Evolutionary conservation across 768 basidiomycete genomes (phyloP).

Genomic region (Rhodotorula sphaerocarpa): DNA sequence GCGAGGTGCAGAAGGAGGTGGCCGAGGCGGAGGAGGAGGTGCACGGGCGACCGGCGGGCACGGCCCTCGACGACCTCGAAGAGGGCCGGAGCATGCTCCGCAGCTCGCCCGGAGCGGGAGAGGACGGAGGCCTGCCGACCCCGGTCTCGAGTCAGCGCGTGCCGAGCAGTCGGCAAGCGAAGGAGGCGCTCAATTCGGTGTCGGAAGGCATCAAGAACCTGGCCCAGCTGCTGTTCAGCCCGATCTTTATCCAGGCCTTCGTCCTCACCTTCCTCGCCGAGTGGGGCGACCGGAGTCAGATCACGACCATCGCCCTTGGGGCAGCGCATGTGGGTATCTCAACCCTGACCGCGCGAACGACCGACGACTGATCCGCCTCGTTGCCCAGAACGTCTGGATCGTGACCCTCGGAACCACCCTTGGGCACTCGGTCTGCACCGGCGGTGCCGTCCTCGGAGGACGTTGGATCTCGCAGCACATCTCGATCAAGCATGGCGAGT

Average conservation of each 20-base stretch:
- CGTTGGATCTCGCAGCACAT: slow-evolving; percentile 87
- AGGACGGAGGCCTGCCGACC: neutral
- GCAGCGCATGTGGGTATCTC: slow-evolving; percentile 74
- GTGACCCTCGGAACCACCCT: slow-evolving; percentile 82
- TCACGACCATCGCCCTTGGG: slow-evolving; percentile 89
- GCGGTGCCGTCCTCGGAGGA: slow-evolving; percentile 85
- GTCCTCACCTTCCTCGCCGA: slow-evolving; percentile 95
- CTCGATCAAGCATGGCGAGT: slow-evolving; percentile 83
- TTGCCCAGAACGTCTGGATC: slow-evolving; percentile 72
- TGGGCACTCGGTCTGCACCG: slow-evolving; percentile 79
- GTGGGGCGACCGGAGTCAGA: slow-evolving; percentile 97
- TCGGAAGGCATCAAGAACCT: slow-evolving; percentile 70
- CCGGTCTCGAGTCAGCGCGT: neutral
- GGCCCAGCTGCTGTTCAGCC: slow-evolving; percentile 70
- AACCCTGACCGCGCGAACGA: neutral
- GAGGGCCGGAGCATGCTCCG: slow-evolving; percentile 48
- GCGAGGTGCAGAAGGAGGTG: slow-evolving; percentile 91
- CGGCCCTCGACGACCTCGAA: slow-evolving; percentile 62
- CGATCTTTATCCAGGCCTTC: slow-evolving; percentile 92
- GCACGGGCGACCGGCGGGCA: slow-evolving; percentile 41
- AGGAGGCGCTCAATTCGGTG: slow-evolving; percentile 36
- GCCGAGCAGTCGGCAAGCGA: slow-evolving; percentile 6
- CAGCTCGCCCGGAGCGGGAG: neutral
- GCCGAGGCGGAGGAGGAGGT: slow-evolving; percentile 56
- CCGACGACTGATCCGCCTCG: neutral